These are phyloP conservation scores for Neoboletus subvelutipes DNA, from an alignment of 768 basidiomycete species.

Conservation along the genomic window DNA sequence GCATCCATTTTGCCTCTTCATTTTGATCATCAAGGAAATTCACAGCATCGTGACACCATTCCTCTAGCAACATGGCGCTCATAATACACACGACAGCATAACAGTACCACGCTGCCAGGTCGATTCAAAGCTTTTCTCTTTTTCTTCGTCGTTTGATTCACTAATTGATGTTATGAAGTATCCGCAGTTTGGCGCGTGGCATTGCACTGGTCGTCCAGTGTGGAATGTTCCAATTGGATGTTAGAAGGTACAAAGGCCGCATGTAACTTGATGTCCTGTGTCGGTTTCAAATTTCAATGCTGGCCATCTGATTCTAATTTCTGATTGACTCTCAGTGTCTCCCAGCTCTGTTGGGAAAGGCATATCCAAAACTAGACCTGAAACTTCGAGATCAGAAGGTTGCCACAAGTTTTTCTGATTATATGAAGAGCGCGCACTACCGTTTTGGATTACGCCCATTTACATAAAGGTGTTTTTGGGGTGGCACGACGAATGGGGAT, in stretches of 20 bases:
- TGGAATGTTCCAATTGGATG: neutral
- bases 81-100: neutral
- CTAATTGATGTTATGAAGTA: neutral
- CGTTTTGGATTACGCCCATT: neutral
- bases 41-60: neutral
- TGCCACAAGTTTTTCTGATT: neutral
- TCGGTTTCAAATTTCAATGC: too few species aligned
- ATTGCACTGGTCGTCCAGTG: neutral
- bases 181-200: neutral
- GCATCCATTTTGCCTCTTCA: neutral
- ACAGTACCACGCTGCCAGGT: neutral
- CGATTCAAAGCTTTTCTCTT: too few species aligned
- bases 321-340: too few species aligned
- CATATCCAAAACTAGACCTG: neutral
- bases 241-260: neutral
- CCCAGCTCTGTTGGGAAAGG: too few species aligned
- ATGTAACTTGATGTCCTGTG: too few species aligned
- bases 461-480: neutral
- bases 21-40: neutral
- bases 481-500: neutral
- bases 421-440: neutral
- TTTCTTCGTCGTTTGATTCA: neutral
- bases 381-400: neutral
- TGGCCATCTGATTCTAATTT: too few species aligned
- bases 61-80: too few species aligned